Base-by-base conservation (phyloP, 2,329 filamentous ascomycete genomes). In the Xenoacremonium recifei region DNA sequence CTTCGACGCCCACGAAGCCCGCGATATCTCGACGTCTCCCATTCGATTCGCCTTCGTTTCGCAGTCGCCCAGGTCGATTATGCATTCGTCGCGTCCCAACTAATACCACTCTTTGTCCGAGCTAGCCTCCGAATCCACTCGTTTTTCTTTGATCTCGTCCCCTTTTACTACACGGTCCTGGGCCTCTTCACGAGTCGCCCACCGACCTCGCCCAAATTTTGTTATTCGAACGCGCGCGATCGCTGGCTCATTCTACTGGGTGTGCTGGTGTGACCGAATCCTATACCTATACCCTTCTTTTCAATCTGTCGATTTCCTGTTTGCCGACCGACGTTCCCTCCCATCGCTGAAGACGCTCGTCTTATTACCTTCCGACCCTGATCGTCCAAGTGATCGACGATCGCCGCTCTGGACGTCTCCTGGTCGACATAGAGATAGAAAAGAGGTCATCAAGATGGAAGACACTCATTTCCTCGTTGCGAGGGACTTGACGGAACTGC, bases 111-210 rank as follows among this genome's bases (percentile, higher is more conserved):
- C 30, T 51, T 50, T 52, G 51, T 55, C 50, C 59, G 71, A 74
- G 70, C 71, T 72, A 72, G 71, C 67, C 70, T 72, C 69, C 59
- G 51, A 58, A 61, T 67, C 55, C 70, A 67, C 66, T 72, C 70
- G 66, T 71, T 72, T n/a, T n/a, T 63, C 51, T 51, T 50, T 43
- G 50, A 46, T 50, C 48, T 45, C 36, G 32, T 51, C 16, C 33
- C 12, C 20, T 23, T n/a, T 30, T 15, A 38, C 32, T n/a, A n/a
- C n/a, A n/a, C n/a, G n/a, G n/a, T n/a, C 39, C 29, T 48, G 31
- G 40, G 44, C 40, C 44, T 54, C 42, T 37, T 50, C 43, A 42
- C 38, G 39, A 31, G 21, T 42, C 23, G 21, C 45, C 30, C 34
- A 21, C 36, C 38, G 20, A 47, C 39, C 44, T 47, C 45, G 50